Conservation (phyloP, 257 asterid genomes). For the Plantago major region DNA sequence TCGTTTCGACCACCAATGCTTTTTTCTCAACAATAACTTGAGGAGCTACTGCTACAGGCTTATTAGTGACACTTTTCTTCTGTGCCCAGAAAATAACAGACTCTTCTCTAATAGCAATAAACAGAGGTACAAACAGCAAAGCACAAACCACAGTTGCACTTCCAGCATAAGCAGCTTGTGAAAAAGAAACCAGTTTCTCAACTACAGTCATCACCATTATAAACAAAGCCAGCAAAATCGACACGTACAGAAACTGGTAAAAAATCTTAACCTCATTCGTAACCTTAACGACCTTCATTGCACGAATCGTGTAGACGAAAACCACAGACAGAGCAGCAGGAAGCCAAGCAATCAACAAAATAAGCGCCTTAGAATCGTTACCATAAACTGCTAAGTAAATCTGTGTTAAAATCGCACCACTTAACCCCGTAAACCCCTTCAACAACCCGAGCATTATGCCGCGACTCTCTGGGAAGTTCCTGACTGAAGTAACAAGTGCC, state of each 20-base stretch:
- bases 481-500: constrained; percentile 73
- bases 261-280: constrained; percentile 43
- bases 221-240: constrained; percentile 57
- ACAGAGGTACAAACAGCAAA: constrained; percentile 52
- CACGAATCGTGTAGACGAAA: constrained; percentile 76
- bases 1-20: background rate
- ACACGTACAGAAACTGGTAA: constrained; percentile 47
- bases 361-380: constrained; percentile 60
- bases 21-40: constrained; percentile 17
- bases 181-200: too few species aligned
- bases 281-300: constrained; percentile 42
- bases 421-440: constrained; percentile 75
- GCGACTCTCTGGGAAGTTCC: constrained; percentile 66
- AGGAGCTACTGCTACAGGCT: constrained; percentile 16
- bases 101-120: constrained; percentile 57
- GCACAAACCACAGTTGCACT: too few species aligned
- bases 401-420: constrained; percentile 81
- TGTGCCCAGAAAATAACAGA: constrained; percentile 23
- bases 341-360: constrained; percentile 83
- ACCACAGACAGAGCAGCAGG: constrained; percentile 81
- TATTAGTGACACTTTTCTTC: background rate
- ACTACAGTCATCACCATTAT: constrained; percentile 68
- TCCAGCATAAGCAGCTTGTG: too few species aligned
- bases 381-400: constrained; percentile 72
- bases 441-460: constrained; percentile 62